Conservation (phyloP, 371 early-diverging fungal genomes). For the Zychaea mexicana region DNA sequence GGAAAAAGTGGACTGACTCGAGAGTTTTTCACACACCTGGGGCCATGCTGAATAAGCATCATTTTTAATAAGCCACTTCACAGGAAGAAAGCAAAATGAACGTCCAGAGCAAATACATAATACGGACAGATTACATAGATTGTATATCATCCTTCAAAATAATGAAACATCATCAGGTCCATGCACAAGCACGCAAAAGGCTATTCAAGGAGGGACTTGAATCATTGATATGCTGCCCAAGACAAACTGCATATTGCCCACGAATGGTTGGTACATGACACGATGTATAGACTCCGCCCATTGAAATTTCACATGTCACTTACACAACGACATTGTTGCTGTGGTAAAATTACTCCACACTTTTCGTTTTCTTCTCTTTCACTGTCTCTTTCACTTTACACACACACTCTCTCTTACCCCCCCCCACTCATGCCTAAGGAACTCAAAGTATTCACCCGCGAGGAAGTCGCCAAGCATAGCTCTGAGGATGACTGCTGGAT, state of each 20-base stretch:
- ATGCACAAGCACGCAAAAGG: too few species aligned
- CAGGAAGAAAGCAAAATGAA: background rate
- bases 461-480: constrained; percentile 77
- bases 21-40: background rate
- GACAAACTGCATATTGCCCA: too few species aligned
- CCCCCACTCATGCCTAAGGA: constrained; percentile 11
- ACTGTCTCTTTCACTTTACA: background rate
- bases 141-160: too few species aligned
- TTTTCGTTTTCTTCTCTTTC: background rate
- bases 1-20: background rate
- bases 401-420: background rate
- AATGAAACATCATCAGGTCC: too few species aligned
- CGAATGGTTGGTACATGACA: too few species aligned
- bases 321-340: background rate
- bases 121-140: too few species aligned
- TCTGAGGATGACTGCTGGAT: constrained; percentile 84
- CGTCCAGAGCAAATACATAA: too few species aligned
- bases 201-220: too few species aligned
- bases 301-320: background rate
- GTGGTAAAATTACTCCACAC: background rate
- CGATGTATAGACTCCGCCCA: too few species aligned
- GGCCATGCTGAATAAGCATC: background rate
- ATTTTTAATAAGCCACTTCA: background rate
- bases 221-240: too few species aligned
- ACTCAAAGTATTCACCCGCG: constrained; percentile 49